Evolutionary conservation across 257 asterid species (phyloP), one percentile per base, ranked within the genome.

Genomic region (Parsonsia alboflavescens): DNA sequence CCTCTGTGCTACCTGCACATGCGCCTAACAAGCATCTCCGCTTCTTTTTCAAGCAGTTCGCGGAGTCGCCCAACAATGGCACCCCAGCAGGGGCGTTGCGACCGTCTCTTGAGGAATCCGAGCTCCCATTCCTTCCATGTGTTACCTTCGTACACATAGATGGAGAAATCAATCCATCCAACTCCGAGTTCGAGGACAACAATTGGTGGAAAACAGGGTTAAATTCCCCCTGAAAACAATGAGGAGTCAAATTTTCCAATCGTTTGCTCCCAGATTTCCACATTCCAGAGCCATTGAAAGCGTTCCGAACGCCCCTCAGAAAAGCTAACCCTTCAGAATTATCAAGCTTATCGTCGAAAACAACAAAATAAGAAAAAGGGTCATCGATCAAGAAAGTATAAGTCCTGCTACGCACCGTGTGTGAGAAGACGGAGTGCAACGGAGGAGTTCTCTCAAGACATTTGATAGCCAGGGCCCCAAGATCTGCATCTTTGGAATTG

Each of bases 151-250:
- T 16, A 17, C 73, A 42, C 28, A 44, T 26, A 57, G 59, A 62
- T 15, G 94, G 88, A 8, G 94, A 84, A 82, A 54, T 72, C 0
- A 86, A 56, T 2, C 76, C 83, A 58, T 79, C 88, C 83, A 71
- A 54, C 2, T 85, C 88, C 58, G 73, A 57, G 12, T 73, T 84
- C 39, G 88, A 78, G 22, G 88, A 88, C 76, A 89, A 50, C 73
- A 92, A 56, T 66, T 87, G 85, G 53, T 89, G 96, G 79, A 94
- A 92, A 72, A 94, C 89, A 0, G 96, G 97, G 73, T 73, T 90
- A 54, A 94, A 80, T 57, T 94, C 97, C 0, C 96, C 97, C 71
- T 94, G 99, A 68, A 87, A 89, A 41, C 96, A 92, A 83, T 90
- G 96, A 5, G 97, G 84, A 39, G 75, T 74, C 83, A 89, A 44